Base-by-base conservation (phyloP, 345 rosid genomes). In the Eucalyptus camaldulensis region DNA sequence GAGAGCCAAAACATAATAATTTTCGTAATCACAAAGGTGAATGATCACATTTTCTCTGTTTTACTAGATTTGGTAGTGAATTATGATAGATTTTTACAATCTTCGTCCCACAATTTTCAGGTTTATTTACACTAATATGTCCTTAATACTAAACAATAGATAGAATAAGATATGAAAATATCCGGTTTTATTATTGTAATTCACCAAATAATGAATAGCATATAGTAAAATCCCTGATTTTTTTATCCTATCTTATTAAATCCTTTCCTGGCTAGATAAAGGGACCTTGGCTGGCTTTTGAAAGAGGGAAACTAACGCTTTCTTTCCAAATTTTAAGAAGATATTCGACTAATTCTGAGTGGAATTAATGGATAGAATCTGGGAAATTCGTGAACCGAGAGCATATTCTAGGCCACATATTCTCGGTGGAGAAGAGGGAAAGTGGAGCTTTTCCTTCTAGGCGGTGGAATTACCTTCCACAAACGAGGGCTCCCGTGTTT, bases 181-280 rank as follows among this genome's bases (percentile, higher is more conserved):
- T 51, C 8, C 1, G 22, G 2, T 65, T 15, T 65, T 65, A 65
- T 67, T 31, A 8, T 0, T 67, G 5, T 4, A 33, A n/a, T 67
- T n/a, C 21, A 14, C 8, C 10, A 65, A 29, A 65, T 0, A n/a
- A 31, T n/a, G 3, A 1, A 65, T 13, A n/a, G 1, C 0, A 65
- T 13, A 65, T n/a, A 4, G 14, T 13, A 65, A 65, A 65, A 65
- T 65, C 10, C 16, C 37, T n/a, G 10, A 4, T 6, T 65, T 65
- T 65, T 15, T 14, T 65, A n/a, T 67, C 11, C 2, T 67, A 14
- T 67, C 21, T 15, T 27, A 62, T 2, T 14, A 62, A 13, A 62
- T 29, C 22, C 22, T 51, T 29, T 62, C 33, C 3, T 4, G 22
- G 17, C 1, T n/a, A 67, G 5, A n/a, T 4, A 65, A 17, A 17